Evolutionary conservation across 148 eudicot genomes (phyloP), one percentile per base, ranked within the genome.

Genomic region (Diospyros kaki): DNA sequence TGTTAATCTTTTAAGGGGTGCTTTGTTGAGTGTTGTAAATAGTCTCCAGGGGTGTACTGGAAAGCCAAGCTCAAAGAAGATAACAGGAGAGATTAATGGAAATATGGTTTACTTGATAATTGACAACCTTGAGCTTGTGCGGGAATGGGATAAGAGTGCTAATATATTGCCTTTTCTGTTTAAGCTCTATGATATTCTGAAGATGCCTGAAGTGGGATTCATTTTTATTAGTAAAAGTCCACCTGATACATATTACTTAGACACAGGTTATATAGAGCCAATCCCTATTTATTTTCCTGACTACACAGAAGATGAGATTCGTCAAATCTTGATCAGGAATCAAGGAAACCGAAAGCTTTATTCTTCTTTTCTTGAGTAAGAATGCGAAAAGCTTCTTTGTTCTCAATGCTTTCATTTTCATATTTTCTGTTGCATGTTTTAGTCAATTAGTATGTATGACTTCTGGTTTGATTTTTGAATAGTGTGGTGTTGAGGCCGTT

Each of bases 291-390:
- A 85, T 80, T 94, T 94, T 75, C 92, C 97, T 53, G 89, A 85
- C 72, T 92, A 94, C 75, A 79, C 90, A 2, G 98, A 94, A 75
- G 89, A 86, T 61, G 96, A 90, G 74, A 79, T 92, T 80, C 92
- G 90, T 58, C 85, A 85, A 75, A 94, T 94, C 61, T 84, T 92
- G 58, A 58, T 89, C 88, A 88, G 75, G 72, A 87, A 86, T 62
- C 84, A 84, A 76, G 78, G 78, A 69, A 85, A 90, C 64, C 84
- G 85, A 4, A 87, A 90, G 76, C 88, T 89, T 6, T 89, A 86
- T 79, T 87, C 97, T 9, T 87, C 82, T 68, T 94, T 94, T 80
- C 97, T 94, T 12, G 94, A 92, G 98, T 95, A 92, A 85, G 97
- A 65, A 58, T 64, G 39, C 5, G 4, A 8, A 17, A 18, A 65